Evolutionary conservation across 2,329 filamentous ascomycete species (phyloP).

Genomic region (Trichoderma sp.): DNA sequence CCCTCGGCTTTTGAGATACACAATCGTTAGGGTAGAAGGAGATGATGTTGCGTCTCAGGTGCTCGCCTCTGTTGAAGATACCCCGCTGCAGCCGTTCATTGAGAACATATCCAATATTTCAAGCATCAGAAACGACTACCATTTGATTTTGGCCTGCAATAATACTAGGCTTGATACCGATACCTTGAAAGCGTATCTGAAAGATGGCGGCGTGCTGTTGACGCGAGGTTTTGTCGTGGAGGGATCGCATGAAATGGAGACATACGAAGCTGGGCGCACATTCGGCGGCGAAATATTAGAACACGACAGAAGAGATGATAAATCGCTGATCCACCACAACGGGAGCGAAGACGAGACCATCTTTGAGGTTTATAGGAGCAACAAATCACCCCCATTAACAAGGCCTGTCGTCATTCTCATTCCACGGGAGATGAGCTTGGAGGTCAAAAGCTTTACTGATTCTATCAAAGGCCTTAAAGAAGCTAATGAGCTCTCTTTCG

Average conservation of each 20-base stretch:
- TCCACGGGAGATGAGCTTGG: neutral
- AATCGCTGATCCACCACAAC: neutral
- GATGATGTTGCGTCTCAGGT: conserved; percentile 18
- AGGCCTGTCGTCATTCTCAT: neutral
- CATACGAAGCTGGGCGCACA: neutral
- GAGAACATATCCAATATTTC: conserved; percentile 34
- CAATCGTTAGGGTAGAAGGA: conserved; percentile 31
- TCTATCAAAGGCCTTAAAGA: neutral
- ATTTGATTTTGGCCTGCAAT: conserved; percentile 37
- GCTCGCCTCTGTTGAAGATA: conserved; percentile 25
- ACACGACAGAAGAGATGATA: neutral
- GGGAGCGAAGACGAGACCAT: neutral
- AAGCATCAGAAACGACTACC: conserved; percentile 35
- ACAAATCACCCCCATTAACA: neutral
- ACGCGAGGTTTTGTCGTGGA: conserved; percentile 9
- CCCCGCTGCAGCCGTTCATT: conserved; percentile 31
- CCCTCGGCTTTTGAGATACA: conserved; percentile 40
- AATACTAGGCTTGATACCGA: conserved; percentile 26
- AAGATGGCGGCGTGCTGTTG: conserved; percentile 36
- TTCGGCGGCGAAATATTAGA: neutral
- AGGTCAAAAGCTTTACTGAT: neutral
- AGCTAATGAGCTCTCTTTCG: neutral
- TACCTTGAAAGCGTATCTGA: conserved; percentile 32
- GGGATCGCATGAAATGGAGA: neutral
- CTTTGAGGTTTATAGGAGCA: neutral